A percentile compares a stretch with the other conserved stretches of the same genome.
phyloP scores from a whole-genome alignment of 345 rosid species.

The Eucalyptus pumila region DNA sequence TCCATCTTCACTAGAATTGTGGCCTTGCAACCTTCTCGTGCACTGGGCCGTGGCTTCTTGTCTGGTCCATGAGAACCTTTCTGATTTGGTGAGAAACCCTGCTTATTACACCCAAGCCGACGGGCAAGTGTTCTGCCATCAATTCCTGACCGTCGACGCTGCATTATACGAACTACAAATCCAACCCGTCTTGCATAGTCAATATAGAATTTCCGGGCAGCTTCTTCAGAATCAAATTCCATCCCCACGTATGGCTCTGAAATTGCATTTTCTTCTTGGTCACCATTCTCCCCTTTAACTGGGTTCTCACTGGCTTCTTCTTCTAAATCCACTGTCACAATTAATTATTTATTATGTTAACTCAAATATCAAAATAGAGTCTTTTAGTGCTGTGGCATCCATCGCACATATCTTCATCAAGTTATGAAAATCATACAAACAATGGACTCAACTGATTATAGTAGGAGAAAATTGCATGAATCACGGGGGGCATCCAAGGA shows the following conservation, averaged over 20 bases:
- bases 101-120: slow-evolving; percentile 77
- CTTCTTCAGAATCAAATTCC: slow-evolving; percentile 78
- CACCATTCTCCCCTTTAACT: slow-evolving; percentile 18
- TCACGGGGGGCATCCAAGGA: background rate
- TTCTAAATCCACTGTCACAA: slow-evolving; percentile 38
- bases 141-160: slow-evolving; percentile 69
- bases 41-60: slow-evolving; percentile 45
- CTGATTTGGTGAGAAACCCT: slow-evolving; percentile 56
- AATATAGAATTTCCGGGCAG: slow-evolving; percentile 44
- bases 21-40: slow-evolving; percentile 85
- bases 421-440: background rate
- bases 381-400: background rate
- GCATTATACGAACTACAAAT: slow-evolving; percentile 69
- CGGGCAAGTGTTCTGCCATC: slow-evolving; percentile 78
- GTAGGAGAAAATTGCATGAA: background rate
- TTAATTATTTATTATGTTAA: background rate
- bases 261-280: slow-evolving; percentile 16
- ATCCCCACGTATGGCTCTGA: slow-evolving; percentile 61
- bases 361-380: background rate
- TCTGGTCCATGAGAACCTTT: slow-evolving; percentile 26
- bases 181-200: slow-evolving; percentile 61
- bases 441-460: background rate
- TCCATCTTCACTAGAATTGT: slow-evolving; percentile 71
- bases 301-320: slow-evolving; percentile 16
- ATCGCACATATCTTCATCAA: background rate